Percentiles rank a stretch among this genome's conserved stretches.
These are phyloP conservation scores for Cordyceps farinosa DNA, from an alignment of 2,329 filamentous ascomycete genomes.

Conservation along the genomic window DNA sequence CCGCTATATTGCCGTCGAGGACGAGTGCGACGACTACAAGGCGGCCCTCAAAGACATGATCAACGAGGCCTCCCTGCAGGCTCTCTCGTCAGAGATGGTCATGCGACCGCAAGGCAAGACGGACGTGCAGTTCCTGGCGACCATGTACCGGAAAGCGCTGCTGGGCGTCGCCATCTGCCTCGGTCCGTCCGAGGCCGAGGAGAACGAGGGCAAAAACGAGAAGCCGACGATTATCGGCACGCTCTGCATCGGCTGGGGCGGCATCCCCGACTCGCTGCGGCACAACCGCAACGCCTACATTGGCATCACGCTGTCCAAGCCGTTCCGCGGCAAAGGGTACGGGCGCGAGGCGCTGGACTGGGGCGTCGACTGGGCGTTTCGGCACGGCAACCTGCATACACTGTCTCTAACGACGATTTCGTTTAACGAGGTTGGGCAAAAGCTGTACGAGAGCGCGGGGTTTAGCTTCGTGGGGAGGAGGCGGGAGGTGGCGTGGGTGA, in stretches of 20 bases:
- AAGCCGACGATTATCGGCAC: conserved; percentile 24
- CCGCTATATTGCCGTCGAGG: conserved; percentile 22
- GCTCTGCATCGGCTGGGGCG: conserved; percentile 18
- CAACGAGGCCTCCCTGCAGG: conserved; percentile 19
- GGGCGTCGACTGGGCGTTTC: conserved; percentile 19
- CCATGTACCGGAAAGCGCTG: conserved; percentile 20
- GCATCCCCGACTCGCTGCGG: conserved; percentile 12
- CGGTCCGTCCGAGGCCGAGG: conserved; percentile 10
- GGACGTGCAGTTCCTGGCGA: conserved; percentile 19
- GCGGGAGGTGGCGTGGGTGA: conserved; percentile 15
- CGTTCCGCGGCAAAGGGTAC: conserved; percentile 13
- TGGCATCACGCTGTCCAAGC: conserved; percentile 13
- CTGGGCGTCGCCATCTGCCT: conserved; percentile 24
- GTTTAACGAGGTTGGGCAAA: conserved; percentile 12
- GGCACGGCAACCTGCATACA: conserved; percentile 14
- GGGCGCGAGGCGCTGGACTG: conserved; percentile 18
- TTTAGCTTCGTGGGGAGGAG: conserved; percentile 4
- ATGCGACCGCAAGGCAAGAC: conserved; percentile 19
- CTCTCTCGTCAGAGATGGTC: conserved; percentile 16
- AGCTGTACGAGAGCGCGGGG: conserved; percentile 10
- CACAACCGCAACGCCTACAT: conserved; percentile 19
- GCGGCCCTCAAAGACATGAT: conserved; percentile 18
- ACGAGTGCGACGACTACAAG: conserved; percentile 20
- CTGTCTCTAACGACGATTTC: conserved; percentile 12
- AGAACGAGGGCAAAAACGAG: neutral